A percentile compares a stretch with the other conserved stretches of the same genome.
Conservation (phyloP, 768 basidiomycete species). For the Lentinula raphanica region DNA sequence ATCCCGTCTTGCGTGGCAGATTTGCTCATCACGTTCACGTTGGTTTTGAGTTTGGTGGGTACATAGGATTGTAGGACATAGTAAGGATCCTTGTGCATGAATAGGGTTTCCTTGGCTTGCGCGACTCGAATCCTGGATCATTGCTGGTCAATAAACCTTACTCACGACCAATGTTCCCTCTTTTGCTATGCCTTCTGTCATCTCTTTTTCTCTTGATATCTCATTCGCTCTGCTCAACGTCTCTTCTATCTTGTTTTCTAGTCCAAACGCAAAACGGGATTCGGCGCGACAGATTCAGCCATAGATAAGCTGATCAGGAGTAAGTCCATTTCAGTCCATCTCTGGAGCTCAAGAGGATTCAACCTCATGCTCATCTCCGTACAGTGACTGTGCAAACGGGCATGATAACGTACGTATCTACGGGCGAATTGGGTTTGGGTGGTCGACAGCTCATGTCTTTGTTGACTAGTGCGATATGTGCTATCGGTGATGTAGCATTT, state of each 20-base stretch:
- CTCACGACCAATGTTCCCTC: too few species aligned
- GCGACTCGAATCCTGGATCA: neutral
- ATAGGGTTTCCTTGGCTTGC: too few species aligned
- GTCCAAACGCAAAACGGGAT: slow-evolving; percentile 7
- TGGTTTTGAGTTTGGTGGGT: slow-evolving; percentile 6
- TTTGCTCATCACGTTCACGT: slow-evolving; percentile 2
- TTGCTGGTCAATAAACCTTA: neutral
- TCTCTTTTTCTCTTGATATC: too few species aligned
- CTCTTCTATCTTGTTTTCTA: neutral
- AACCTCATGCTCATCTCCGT: neutral
- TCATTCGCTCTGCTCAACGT: too few species aligned
- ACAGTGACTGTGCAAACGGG: slow-evolving; percentile 6
- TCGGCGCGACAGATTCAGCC: slow-evolving; percentile 1
- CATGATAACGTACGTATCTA: slow-evolving; percentile 4
- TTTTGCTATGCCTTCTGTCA: too few species aligned
- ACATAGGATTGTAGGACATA: too few species aligned
- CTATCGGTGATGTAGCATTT: slow-evolving; percentile 36
- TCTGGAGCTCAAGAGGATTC: too few species aligned
- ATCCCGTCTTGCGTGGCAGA: slow-evolving; percentile 5
- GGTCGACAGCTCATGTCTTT: neutral
- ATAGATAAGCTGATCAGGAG: slow-evolving; percentile 8
- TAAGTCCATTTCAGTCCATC: too few species aligned
- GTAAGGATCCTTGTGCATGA: too few species aligned
- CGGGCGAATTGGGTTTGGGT: too few species aligned
- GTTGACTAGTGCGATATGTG: slow-evolving; percentile 29